Conservation (phyloP, 805 yeast species). For the Wickerhamiella australiensis region DNA sequence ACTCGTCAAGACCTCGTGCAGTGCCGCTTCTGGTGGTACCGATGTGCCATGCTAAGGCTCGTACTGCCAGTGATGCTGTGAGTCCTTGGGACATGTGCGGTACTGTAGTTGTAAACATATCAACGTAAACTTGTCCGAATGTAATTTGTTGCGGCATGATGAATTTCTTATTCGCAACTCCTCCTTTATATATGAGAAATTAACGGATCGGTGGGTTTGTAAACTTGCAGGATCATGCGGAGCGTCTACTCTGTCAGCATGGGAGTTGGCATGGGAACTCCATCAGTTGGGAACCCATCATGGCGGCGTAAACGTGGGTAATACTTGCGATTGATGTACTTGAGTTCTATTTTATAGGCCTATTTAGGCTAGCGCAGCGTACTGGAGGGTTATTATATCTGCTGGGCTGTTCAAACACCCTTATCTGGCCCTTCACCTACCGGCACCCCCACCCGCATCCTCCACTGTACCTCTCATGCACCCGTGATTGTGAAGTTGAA, state of each 20-base stretch:
- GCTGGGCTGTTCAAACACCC: no score
- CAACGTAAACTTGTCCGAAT: slow-evolving; percentile 10
- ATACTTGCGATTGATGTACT: no score
- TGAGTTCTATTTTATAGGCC: no score
- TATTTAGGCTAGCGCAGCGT: no score
- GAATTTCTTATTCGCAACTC: no score
- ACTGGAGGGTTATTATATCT: no score
- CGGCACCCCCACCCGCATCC: no score
- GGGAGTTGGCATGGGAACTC: not conserved
- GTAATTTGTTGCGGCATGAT: not conserved
- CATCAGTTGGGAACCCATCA: not conserved
- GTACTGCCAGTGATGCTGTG: not conserved
- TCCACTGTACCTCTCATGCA: no score
- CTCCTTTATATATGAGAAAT: not conserved
- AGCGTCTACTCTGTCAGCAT: not conserved
- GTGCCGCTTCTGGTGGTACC: not conserved
- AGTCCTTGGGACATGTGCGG: not conserved
- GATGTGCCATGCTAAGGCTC: not conserved
- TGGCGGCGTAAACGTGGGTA: no score
- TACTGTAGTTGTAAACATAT: not conserved
- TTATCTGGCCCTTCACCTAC: no score
- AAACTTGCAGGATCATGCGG: not conserved
- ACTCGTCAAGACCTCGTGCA: not conserved
- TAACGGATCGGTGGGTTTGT: slow-evolving; percentile 1
- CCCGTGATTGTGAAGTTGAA: no score